Base-by-base conservation (phyloP, 371 early-diverging fungal species). In the Mortierella polycephala region DNA sequence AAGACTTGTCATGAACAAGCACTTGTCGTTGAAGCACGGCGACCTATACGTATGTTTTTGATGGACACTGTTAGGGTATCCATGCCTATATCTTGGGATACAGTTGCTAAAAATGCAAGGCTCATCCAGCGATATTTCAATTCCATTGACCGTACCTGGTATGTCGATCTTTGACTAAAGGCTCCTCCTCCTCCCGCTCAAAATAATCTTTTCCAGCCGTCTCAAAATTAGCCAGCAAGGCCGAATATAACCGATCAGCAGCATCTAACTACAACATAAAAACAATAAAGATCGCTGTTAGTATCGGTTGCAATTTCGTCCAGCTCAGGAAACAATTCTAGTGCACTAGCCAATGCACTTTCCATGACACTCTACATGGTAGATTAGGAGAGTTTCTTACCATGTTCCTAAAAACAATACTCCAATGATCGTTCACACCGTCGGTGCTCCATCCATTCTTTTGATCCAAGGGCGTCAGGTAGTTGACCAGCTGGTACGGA, bases 401-500 rank as follows among this genome's bases (percentile, higher is more conserved):
- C 74, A 84, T 83, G 54, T 84, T 84, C 52, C 76, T 66, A 61
- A 82, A 84, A 40, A 84, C 81, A 44, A 84, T 64, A 7, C 72
- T 52, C 84, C 84, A 83, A 41, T 83, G 84, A 54, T 84, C 84
- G 30, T 51, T 68, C 18, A 81, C 81, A 40, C 76, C 69, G 1
- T 76, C 79, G 7, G 82, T 66, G 47, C 82, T 82, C 85, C 85
- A 85, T 2, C 71, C 82, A 46, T 72, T 75, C 59, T 69, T 74
- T 46, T 82, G 83, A 39, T 83, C 83, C 57, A 85, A 56, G 6
- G 85, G 82, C 6, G 72, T 85, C 12, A 88, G 79, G 1, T 86
- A 85, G 57, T 86, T 86, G 54, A 84, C 81, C 10, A 90, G 67
- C 44, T 88, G 79, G 81, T 87, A 90, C 11, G 91, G 91, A 57